Conservation (phyloP, 1,139 yeast species). For the Diutina catenulata region DNA sequence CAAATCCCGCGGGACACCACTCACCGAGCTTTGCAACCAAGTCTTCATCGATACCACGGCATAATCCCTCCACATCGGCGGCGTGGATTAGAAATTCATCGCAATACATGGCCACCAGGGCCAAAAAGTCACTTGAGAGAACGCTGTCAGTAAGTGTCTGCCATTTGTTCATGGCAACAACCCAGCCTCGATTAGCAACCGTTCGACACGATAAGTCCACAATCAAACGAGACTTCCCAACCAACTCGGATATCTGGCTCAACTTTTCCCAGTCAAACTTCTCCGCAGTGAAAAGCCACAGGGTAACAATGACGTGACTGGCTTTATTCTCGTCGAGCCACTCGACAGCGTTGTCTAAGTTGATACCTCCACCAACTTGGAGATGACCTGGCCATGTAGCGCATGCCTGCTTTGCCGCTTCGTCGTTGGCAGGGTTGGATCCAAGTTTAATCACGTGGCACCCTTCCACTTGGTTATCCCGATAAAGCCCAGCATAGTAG, state of each 20-base stretch:
- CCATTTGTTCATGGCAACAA: constrained; percentile 96
- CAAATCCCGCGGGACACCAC: constrained; percentile 55
- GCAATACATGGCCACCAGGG: constrained; percentile 49
- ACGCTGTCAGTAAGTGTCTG: constrained; percentile 68
- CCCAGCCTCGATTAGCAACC: constrained; percentile 43
- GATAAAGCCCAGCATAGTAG: constrained; percentile 67
- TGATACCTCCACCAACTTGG: constrained; percentile 94
- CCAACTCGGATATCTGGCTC: constrained; percentile 27
- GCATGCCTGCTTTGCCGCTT: constrained; percentile 71
- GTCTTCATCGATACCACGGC: constrained; percentile 79
- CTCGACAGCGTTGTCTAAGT: constrained; percentile 49
- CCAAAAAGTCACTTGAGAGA: constrained; percentile 42
- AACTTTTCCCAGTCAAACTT: constrained; percentile 47
- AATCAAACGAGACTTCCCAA: constrained; percentile 64
- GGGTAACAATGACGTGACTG: constrained; percentile 80
- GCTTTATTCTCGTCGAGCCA: constrained; percentile 66
- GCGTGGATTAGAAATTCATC: constrained; percentile 89
- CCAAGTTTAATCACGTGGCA: constrained; percentile 94
- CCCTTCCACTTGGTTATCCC: constrained; percentile 44
- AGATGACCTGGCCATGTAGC: constrained; percentile 59
- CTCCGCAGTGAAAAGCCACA: constrained; percentile 65
- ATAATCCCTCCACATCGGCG: constrained; percentile 95
- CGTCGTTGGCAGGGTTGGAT: constrained; percentile 59
- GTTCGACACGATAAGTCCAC: constrained; percentile 82
- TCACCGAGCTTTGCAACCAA: constrained; percentile 60